phyloP scores from a whole-genome alignment of 495 filamentous ascomycete genomes.

The Cetradonia linearis region DNA sequence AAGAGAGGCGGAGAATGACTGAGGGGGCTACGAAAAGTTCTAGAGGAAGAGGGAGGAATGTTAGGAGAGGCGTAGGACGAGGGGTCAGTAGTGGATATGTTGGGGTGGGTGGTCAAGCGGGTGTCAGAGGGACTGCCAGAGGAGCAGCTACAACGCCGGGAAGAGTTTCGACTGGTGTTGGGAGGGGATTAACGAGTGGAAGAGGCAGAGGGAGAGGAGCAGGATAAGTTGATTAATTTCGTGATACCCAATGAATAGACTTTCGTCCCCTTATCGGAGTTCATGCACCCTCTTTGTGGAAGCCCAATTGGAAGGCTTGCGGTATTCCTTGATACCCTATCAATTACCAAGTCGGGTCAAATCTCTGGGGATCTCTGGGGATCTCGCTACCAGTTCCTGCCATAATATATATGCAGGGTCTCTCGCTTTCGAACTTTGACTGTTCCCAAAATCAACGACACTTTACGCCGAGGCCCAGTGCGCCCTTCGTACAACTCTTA shows the following conservation, averaged over 20 bases:
- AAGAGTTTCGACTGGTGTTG: slow-evolving; percentile 41
- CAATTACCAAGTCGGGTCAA: neutral
- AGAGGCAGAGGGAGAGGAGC: slow-evolving; percentile 27
- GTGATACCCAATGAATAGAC: neutral
- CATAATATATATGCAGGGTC: neutral
- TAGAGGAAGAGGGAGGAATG: slow-evolving; percentile 37
- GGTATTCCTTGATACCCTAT: neutral
- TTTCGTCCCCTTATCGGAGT: neutral
- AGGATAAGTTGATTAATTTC: neutral
- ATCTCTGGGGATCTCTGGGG: neutral
- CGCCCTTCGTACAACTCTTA: neutral
- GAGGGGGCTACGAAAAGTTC: slow-evolving; percentile 36
- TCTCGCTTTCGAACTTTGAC: neutral
- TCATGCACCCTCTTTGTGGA: neutral
- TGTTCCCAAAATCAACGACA: neutral
- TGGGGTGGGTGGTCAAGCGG: slow-evolving; percentile 35
- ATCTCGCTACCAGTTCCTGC: neutral
- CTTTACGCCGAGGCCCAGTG: neutral
- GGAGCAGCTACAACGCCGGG: slow-evolving; percentile 34
- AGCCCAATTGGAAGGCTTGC: neutral
- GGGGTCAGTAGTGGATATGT: slow-evolving; percentile 39
- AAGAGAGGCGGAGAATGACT: slow-evolving; percentile 45
- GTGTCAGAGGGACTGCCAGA: slow-evolving; percentile 33
- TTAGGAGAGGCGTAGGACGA: slow-evolving; percentile 35
- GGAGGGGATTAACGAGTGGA: slow-evolving; percentile 37